Evolutionary conservation across 2,329 filamentous ascomycete species (phyloP).

Genomic region (Cephalotrichum gorgonifer): DNA sequence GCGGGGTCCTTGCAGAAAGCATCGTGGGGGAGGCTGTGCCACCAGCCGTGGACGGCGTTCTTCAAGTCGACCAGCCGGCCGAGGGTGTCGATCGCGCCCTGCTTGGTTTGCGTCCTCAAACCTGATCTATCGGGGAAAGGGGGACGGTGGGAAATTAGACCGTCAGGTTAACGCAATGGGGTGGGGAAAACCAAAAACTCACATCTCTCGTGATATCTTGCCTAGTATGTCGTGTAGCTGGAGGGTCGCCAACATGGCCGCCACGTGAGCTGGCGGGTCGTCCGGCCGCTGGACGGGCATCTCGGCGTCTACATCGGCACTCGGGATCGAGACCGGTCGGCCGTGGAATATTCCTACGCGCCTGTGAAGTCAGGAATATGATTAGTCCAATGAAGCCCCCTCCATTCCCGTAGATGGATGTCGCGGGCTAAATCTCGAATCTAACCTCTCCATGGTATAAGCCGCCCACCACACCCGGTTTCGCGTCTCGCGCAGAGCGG

Average conservation of each 20-base stretch:
- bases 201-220: constrained; percentile 28
- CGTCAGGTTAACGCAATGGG: not conserved
- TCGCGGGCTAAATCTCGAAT: too few relatives aligned
- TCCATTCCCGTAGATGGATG: not conserved
- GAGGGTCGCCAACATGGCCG: constrained; percentile 33
- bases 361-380: constrained; percentile 18
- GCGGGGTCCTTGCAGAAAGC: constrained; percentile 26
- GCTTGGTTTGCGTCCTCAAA: constrained; percentile 20
- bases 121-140: constrained; percentile 20
- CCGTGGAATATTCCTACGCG: constrained; percentile 47
- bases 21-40: constrained; percentile 22
- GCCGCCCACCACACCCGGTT: constrained; percentile 48
- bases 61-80: constrained; percentile 23
- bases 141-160: too few relatives aligned
- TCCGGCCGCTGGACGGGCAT: constrained; percentile 34
- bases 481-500: constrained; percentile 37
- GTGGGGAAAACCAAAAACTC: constrained; percentile 6
- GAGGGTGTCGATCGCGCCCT: constrained; percentile 20
- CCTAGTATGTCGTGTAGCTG: constrained; percentile 23
- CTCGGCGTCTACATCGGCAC: constrained; percentile 42
- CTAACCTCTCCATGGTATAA: constrained; percentile 44
- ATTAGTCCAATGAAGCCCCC: not conserved
- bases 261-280: constrained; percentile 28
- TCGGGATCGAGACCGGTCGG: constrained; percentile 40
- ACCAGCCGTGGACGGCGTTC: constrained; percentile 25